Evolutionary conservation across 2,329 filamentous ascomycete genomes (phyloP).

Genomic region (Microsporum canis): DNA sequence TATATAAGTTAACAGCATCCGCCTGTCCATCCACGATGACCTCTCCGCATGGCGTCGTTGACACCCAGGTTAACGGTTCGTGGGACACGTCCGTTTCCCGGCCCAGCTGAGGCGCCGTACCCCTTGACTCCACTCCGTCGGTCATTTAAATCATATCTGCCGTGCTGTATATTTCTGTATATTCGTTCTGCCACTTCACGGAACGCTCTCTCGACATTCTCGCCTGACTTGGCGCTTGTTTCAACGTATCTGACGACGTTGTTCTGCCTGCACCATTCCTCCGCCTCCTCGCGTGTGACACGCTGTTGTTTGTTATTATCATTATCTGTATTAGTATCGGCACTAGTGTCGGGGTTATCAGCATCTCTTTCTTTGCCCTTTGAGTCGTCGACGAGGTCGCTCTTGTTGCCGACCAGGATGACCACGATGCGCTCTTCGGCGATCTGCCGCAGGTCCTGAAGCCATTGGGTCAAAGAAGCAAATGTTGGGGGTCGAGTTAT

Average conservation of each 20-base stretch:
- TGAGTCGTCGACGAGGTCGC: conserved; percentile 56
- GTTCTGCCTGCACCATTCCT: conserved; percentile 78
- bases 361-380: conserved; percentile 2
- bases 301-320: conserved; percentile 47
- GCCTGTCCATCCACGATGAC: conserved; percentile 26
- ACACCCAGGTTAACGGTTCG: conserved; percentile 36
- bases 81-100: conserved; percentile 24
- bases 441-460: conserved; percentile 85
- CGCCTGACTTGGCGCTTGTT: conserved; percentile 89
- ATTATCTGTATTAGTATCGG: conserved; percentile 2
- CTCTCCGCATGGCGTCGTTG: conserved; percentile 38
- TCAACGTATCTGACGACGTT: conserved; percentile 89
- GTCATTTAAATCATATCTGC: conserved; percentile 89
- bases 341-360: neutral
- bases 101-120: conserved; percentile 32
- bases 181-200: conserved; percentile 89
- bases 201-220: conserved; percentile 88
- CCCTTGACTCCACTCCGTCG: conserved; percentile 81
- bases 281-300: conserved; percentile 70
- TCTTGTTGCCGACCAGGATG: conserved; percentile 90
- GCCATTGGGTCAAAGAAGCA: conserved; percentile 79
- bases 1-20: conserved; percentile 27
- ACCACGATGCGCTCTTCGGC: conserved; percentile 93
- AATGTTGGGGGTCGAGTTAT: conserved; percentile 80
- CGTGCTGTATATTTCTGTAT: conserved; percentile 91